Evolutionary conservation across 352 stramenopile genomes (phyloP).

Genomic region (Phytopythium kandeliae): DNA sequence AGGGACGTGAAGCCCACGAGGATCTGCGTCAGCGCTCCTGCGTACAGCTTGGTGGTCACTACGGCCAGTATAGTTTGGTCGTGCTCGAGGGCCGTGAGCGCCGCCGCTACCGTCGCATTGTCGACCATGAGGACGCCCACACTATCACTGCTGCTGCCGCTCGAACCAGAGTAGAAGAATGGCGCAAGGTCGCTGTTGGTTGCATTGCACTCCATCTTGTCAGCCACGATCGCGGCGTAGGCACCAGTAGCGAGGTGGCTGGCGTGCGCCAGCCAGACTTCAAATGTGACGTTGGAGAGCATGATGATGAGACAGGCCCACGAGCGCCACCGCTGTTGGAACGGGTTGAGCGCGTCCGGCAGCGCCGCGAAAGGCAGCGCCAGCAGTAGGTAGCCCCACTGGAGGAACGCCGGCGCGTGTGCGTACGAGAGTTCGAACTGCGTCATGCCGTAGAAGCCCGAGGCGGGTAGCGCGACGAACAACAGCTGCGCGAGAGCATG

Average conservation of each 20-base stretch:
- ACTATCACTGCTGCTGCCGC: not conserved
- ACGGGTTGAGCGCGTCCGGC: slow-evolving; percentile 56
- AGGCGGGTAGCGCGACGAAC: slow-evolving; percentile 55
- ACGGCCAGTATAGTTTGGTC: slow-evolving; percentile 30
- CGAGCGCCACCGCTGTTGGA: slow-evolving; percentile 66
- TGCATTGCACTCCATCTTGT: slow-evolving; percentile 28
- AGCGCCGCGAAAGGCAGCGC: slow-evolving; percentile 74
- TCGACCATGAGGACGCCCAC: slow-evolving; percentile 8
- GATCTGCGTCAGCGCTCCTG: slow-evolving; percentile 53
- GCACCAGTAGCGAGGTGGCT: slow-evolving; percentile 44
- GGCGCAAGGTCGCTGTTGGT: slow-evolving; percentile 16
- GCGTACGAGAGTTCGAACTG: slow-evolving; percentile 57
- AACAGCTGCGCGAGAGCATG: slow-evolving; percentile 65
- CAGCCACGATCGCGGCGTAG: slow-evolving; percentile 32
- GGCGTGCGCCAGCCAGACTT: slow-evolving; percentile 65
- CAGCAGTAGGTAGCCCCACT: slow-evolving; percentile 67
- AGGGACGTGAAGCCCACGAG: slow-evolving; percentile 61
- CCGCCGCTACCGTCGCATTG: slow-evolving; percentile 17
- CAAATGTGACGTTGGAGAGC: slow-evolving; percentile 69
- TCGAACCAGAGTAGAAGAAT: slow-evolving; percentile 9
- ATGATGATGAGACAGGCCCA: slow-evolving; percentile 77
- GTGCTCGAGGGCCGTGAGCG: slow-evolving; percentile 25
- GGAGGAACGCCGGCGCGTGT: slow-evolving; percentile 36
- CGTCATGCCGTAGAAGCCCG: slow-evolving; percentile 55
- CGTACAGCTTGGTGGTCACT: slow-evolving; percentile 41